Base-by-base conservation (phyloP, 352 stramenopile genomes). In the Aphanomyces euteiches region DNA sequence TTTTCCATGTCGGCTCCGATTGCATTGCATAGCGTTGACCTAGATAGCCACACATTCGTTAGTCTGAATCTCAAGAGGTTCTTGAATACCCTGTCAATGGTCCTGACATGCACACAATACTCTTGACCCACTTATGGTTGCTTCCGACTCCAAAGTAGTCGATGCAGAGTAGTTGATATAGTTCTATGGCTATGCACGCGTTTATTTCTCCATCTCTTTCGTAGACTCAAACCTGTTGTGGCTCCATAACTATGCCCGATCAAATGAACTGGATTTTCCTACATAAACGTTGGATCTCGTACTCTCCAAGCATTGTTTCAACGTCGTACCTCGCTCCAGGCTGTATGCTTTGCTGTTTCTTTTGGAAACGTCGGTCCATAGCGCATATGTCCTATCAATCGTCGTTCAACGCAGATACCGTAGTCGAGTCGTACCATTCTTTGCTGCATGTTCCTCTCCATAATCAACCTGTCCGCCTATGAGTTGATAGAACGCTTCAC, bases 401-500 rank as follows among this genome's bases (percentile, higher is more conserved):
- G 17, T 50, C 43, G 17, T 12, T n/a, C 43, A n/a, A 3, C 36
- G 50, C 13, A 28, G 10, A 17, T 17, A 3, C 17, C 50, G 2
- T 58, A 0, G 28, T 19, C 7, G 7, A 15, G 4, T 19, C 15
- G 15, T 64, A 70, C 64, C 64, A 19, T 61, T 70, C 5, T 47
- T 19, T 19, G 36, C 39, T 36, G 79, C 59, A 60, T 91, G 84
- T 37, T 79, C 61, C 37, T 85, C 72, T 10, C 84, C 84, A 39
- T 91, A 91, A 75, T 91, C 82, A 8, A 90, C 82, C 13, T 64
- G 66, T 12, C 84, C 82, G 4, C 84, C 84, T 4, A 79, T 68
- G 28, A 92, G 69, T 57, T 90, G 82, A 73, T 83, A 92, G 56
- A 92, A 92, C 2, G 75, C 67, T 58, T 92, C 84, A 58, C 84